Percentiles rank a stretch among this genome's conserved stretches.
Conservation (phyloP, 2,329 filamentous ascomycete genomes). For the Chrysoporthe cubensis region DNA sequence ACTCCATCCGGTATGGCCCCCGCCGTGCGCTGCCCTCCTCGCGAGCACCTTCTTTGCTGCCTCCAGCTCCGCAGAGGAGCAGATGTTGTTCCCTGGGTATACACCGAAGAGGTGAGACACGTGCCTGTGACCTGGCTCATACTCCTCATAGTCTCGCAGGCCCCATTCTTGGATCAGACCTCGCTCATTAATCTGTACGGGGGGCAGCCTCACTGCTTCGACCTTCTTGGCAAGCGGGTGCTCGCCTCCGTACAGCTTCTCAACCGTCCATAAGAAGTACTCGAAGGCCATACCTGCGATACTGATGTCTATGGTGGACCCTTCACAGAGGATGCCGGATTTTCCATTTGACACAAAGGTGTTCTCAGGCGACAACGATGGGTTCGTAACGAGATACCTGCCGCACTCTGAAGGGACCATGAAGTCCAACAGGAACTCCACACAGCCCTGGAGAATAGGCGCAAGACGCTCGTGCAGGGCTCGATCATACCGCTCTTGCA, state of each 20-base stretch:
- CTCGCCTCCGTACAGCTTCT: conserved; percentile 24
- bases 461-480: conserved; percentile 34
- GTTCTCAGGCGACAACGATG: conserved; percentile 44
- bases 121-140: conserved; percentile 54
- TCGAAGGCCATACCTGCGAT: conserved; percentile 40
- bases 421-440: conserved; percentile 39
- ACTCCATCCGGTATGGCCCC: conserved; percentile 57
- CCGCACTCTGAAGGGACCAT: conserved; percentile 33
- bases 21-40: conserved; percentile 38
- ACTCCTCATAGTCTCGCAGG: conserved; percentile 40
- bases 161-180: conserved; percentile 49
- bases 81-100: conserved; percentile 48
- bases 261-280: conserved; percentile 34
- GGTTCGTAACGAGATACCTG: conserved; percentile 37
- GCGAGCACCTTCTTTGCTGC: conserved; percentile 39
- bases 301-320: conserved; percentile 51
- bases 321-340: conserved; percentile 45
- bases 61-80: conserved; percentile 31
- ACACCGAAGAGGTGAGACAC: conserved; percentile 55
- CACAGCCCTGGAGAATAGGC: conserved; percentile 37
- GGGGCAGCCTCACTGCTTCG: conserved; percentile 31
- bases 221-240: conserved; percentile 29
- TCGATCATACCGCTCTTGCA: conserved; percentile 34
- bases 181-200: conserved; percentile 38
- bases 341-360: conserved; percentile 38